A percentile compares a stretch with the other conserved stretches of the same genome.
Conservation (phyloP, 2,329 filamentous ascomycete genomes). For the Kalmusia sp. region DNA sequence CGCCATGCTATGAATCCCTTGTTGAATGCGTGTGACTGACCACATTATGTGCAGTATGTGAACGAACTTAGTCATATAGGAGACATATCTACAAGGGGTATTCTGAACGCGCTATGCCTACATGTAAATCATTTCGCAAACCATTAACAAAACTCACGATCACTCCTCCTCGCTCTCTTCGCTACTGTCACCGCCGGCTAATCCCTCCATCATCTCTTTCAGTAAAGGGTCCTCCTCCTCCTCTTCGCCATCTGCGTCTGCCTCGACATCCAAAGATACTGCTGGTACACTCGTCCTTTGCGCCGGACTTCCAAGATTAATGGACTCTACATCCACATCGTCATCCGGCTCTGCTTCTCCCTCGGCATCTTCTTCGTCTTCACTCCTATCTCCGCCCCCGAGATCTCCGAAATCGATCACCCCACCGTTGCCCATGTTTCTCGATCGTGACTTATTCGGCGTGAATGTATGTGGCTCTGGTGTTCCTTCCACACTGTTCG, state of each 20-base stretch:
- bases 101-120: neutral
- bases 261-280: constrained; percentile 9
- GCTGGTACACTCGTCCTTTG: constrained; percentile 17
- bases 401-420: constrained; percentile 47
- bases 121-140: neutral
- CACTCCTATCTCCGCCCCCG: constrained; percentile 31
- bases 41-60: neutral
- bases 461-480: constrained; percentile 28
- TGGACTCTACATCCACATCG: constrained; percentile 41
- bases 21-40: neutral
- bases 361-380: constrained; percentile 36
- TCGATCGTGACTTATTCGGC: constrained; percentile 19
- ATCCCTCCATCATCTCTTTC: constrained; percentile 52
- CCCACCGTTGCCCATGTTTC: constrained; percentile 35
- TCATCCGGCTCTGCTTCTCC: constrained; percentile 21
- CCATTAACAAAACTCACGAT: neutral
- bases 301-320: constrained; percentile 43
- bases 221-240: constrained; percentile 51
- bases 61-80: neutral
- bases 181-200: constrained; percentile 45
- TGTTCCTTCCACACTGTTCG: constrained; percentile 43
- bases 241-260: constrained; percentile 24
- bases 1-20: neutral
- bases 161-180: constrained; percentile 56
- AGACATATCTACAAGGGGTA: neutral